Conservation (phyloP, 179 eudicot genomes). For the Vitellaria paradoxa region DNA sequence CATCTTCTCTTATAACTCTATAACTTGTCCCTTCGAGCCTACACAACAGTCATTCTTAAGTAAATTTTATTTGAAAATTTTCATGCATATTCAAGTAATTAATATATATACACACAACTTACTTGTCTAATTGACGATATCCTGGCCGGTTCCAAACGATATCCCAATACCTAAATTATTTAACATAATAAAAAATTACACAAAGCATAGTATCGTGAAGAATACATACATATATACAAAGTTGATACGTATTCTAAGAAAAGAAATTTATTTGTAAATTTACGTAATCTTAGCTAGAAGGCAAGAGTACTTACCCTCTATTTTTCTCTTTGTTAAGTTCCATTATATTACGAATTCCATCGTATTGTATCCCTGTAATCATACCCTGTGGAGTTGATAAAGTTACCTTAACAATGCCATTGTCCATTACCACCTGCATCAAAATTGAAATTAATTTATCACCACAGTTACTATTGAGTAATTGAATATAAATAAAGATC, state of each 20-base stretch:
- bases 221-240: no score
- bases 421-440: conserved; percentile 57
- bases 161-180: conserved; percentile 23
- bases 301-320: conserved; percentile 42
- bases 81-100: not conserved
- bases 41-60: not conserved
- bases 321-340: conserved; percentile 43
- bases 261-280: no score
- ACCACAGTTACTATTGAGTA: no score
- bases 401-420: conserved; percentile 56
- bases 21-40: conserved; percentile 44
- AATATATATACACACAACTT: not conserved
- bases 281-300: no score
- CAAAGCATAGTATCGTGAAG: not conserved
- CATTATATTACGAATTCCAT: conserved; percentile 54
- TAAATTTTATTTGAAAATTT: not conserved
- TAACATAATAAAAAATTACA: not conserved
- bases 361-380: conserved; percentile 43
- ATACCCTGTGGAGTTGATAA: conserved; percentile 57
- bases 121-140: conserved; percentile 3
- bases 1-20: conserved; percentile 32
- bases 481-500: no score
- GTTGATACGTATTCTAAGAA: no score
- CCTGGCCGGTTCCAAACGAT: conserved; percentile 29
- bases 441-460: not conserved